Evolutionary conservation across 1,284 basidiomycete genomes (phyloP), one percentile per base, ranked within the genome.

Genomic region (Microbotryomycetes sp.): DNA sequence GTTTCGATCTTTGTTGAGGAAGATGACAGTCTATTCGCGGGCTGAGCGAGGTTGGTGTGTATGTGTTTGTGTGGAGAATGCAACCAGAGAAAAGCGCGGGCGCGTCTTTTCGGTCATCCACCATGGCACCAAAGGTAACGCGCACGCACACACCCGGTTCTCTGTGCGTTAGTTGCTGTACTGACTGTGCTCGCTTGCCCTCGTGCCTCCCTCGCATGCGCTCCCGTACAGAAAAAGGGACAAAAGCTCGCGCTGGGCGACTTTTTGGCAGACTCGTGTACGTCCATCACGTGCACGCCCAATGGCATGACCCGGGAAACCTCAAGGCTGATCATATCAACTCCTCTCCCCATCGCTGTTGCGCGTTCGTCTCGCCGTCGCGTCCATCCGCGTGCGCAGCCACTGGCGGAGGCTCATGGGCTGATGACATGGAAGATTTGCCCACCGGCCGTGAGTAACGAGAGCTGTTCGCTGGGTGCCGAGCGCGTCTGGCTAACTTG

Each of bases 341-440:
- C 9, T 35, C 45, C 46, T 54, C 52, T 26, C 50, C 47, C 61
- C 61, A 54, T 47, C 62, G 27, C 56, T 52, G 61, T 66, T 59
- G 54, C 65, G 67, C 47, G 50, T 29, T 46, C 46, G 16, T 45
- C 27, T 54, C n/a, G 52, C 18, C 27, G 45, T 23, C 23, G 54
- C 24, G 59, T 11, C 24, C 45, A 13, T 41, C 28, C 54, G 31
- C 26, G 55, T 49, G 45, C 41, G 24, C 58, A 89, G 88, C 83
- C 62, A 78, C 88, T 23, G 70, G 70, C 58, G 90, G n/a, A n/a
- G n/a, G 90, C 73, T 91, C 89, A 73, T 96, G 91, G 91, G 91
- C 92, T n/a, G 91, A 94, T 75, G 91, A 94, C 76, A 91, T 93
- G 88, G 91, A 93, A 65, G 73, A 81, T 47, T 81, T 96, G 62